Evolutionary conservation across 2,329 filamentous ascomycete species (phyloP).

Genomic region (Colletotrichum kahawae): DNA sequence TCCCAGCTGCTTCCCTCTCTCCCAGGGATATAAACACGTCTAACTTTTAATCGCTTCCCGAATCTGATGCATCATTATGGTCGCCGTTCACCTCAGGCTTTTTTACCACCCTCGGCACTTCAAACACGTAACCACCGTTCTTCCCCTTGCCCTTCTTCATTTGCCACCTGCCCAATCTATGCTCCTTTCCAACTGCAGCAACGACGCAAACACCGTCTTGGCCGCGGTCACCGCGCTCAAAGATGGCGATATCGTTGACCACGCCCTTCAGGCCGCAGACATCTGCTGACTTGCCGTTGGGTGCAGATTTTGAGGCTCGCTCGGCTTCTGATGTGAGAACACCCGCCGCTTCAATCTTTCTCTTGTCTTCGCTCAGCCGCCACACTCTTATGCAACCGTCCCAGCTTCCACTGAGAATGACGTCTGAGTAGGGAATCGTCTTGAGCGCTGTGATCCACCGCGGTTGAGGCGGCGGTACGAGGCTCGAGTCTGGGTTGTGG

Average conservation of each 20-base stretch:
- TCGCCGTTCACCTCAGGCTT: conserved; percentile 38
- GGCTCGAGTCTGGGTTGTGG: conserved; percentile 61
- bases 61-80: conserved; percentile 29
- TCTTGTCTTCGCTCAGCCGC: conserved; percentile 84
- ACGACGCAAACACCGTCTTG: conserved; percentile 82
- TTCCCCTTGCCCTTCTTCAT: conserved; percentile 61
- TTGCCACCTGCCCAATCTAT: conserved; percentile 85
- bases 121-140: conserved; percentile 89
- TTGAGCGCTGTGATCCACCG: conserved; percentile 90
- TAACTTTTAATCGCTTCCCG: conserved; percentile 21
- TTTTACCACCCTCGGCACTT: conserved; percentile 63
- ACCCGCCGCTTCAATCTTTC: conserved; percentile 75
- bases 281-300: conserved; percentile 23
- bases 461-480: conserved; percentile 69
- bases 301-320: conserved; percentile 7
- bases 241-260: conserved; percentile 86
- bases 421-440: conserved; percentile 87
- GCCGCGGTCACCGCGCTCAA: conserved; percentile 81
- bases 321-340: conserved; percentile 46
- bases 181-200: conserved; percentile 85
- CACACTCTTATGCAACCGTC: conserved; percentile 87
- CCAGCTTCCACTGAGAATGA: conserved; percentile 93
- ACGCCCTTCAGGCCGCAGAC: conserved; percentile 63
- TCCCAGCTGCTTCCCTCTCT: background rate
- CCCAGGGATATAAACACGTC: background rate